Conservation (phyloP, 441 rosid species). For the Corymbia calophylla region DNA sequence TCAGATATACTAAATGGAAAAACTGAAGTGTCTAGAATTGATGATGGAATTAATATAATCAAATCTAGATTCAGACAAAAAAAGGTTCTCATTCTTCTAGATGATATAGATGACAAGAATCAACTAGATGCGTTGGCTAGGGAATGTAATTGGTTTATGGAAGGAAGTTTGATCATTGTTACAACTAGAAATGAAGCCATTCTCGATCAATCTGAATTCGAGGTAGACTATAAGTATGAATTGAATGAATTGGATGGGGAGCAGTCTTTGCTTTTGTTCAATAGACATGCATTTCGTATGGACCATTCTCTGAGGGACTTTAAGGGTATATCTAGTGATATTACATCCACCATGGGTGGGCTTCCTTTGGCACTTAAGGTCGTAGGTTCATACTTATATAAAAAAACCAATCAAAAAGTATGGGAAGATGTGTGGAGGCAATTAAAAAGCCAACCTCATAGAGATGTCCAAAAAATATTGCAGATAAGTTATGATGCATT, state of each 20-base stretch:
- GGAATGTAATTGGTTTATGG: fast-evolving
- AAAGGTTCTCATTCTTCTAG: fast-evolving
- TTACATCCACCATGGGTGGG: too few relatives aligned
- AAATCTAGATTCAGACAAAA: fast-evolving
- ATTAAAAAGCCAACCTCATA: fast-evolving
- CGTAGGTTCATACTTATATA: too few relatives aligned
- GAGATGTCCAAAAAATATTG: too few relatives aligned
- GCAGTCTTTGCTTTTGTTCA: too few relatives aligned
- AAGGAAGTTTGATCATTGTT: fast-evolving
- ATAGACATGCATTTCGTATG: too few relatives aligned
- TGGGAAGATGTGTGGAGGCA: fast-evolving
- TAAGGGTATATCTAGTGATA: fast-evolving
- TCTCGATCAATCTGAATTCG: too few relatives aligned
- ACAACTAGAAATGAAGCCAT: fast-evolving
- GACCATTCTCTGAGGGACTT: fast-evolving
- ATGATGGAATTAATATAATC: fast-evolving
- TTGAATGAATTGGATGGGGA: fast-evolving
- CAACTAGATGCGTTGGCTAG: fast-evolving
- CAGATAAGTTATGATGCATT: too few relatives aligned
- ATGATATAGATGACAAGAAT: fast-evolving
- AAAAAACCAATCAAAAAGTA: fast-evolving
- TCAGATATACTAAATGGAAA: fast-evolving
- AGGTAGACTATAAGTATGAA: too few relatives aligned
- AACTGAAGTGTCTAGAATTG: too few relatives aligned
- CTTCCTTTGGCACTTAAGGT: too few relatives aligned